phyloP scores from a whole-genome alignment of 2,329 filamentous ascomycete species.

The Magnaporthiopsis incrustans region DNA sequence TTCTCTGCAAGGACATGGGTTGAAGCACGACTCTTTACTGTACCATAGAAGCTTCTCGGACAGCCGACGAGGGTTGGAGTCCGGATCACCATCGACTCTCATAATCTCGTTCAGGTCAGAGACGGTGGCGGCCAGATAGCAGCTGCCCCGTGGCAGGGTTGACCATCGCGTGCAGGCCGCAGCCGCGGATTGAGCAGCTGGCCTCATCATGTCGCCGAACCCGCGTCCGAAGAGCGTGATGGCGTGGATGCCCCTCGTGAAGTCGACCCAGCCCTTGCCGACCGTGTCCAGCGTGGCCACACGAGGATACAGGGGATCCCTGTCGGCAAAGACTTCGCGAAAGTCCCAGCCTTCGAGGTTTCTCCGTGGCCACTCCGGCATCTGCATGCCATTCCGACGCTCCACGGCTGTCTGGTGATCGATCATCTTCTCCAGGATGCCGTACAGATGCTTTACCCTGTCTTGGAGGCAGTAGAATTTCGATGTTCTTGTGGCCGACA shows the following conservation, averaged over 20 bases:
- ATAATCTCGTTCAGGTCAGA: constrained; percentile 1
- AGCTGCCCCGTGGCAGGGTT: neutral
- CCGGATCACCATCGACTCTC: neutral
- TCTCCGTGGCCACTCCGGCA: constrained; percentile 9
- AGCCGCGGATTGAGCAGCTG: neutral
- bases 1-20: neutral
- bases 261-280: constrained; percentile 18
- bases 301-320: constrained; percentile 7
- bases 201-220: constrained; percentile 15
- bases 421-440: constrained; percentile 18
- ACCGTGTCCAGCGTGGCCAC: constrained; percentile 11
- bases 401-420: constrained; percentile 15
- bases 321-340: constrained; percentile 16
- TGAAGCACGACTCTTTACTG: neutral
- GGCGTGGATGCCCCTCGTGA: constrained; percentile 14
- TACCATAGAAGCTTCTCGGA: constrained; percentile 1
- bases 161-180: constrained; percentile 1
- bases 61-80: neutral
- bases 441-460: constrained; percentile 15
- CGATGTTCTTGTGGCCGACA: neutral
- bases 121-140: constrained; percentile 1
- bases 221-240: constrained; percentile 16
- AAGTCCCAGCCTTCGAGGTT: constrained; percentile 24
- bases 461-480: constrained; percentile 10
- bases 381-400: constrained; percentile 10